phyloP scores from a whole-genome alignment of 2,329 filamentous ascomycete species.

The Fusarium drepaniforme region DNA sequence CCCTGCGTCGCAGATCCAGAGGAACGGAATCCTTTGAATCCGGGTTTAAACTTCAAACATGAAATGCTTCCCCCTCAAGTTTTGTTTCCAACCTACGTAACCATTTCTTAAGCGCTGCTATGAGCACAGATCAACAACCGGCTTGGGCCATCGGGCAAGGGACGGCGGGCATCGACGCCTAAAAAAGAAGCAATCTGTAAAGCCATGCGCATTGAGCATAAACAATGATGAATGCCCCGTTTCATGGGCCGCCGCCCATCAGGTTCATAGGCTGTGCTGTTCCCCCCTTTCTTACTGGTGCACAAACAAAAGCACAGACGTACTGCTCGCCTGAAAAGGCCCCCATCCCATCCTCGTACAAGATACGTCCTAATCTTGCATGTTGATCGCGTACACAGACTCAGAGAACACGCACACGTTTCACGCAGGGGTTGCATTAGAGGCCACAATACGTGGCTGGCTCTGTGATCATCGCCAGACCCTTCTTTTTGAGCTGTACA shows the following conservation, averaged over 20 bases:
- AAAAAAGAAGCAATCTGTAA: background rate
- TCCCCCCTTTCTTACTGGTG: background rate
- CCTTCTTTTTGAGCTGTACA: background rate
- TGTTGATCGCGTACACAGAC: conserved; percentile 18
- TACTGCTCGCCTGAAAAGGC: conserved; percentile 14
- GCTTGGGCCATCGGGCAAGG: background rate
- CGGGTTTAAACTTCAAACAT: conserved; percentile 5
- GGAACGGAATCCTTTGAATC: conserved; percentile 14
- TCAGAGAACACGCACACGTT: conserved; percentile 6
- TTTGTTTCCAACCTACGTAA: background rate
- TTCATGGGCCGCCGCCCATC: background rate
- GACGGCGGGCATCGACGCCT: background rate
- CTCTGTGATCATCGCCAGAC: background rate
- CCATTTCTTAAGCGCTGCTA: background rate
- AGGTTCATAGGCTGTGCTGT: background rate
- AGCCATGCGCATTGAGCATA: background rate
- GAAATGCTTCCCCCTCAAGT: background rate
- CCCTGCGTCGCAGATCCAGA: conserved; percentile 29
- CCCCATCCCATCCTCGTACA: conserved; percentile 6
- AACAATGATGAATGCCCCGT: background rate
- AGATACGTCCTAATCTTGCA: conserved; percentile 18
- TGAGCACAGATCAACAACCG: background rate
- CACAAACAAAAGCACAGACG: background rate
- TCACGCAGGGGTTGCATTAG: conserved; percentile 5
- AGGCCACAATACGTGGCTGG: background rate